These are phyloP conservation scores for Tolypocladium paradoxum DNA, from an alignment of 2,329 filamentous ascomycete genomes.

Conservation along the genomic window DNA sequence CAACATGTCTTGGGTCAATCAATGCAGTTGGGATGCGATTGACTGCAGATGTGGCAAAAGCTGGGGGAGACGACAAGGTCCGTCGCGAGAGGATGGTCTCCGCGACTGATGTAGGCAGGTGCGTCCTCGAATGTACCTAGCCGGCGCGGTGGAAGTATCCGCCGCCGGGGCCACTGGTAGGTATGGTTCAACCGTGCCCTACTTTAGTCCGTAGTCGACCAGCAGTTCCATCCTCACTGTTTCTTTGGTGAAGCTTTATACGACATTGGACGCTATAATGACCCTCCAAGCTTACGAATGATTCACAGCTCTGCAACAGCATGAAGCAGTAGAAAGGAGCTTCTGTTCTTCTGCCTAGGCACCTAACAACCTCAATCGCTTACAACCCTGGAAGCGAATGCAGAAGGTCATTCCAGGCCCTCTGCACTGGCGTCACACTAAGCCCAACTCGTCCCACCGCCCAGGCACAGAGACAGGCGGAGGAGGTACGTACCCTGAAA, in stretches of 20 bases:
- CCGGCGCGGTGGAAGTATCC: neutral
- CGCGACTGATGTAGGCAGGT: neutral
- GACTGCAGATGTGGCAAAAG: neutral
- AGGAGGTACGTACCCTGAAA: slow-evolving; percentile 1
- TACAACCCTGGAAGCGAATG: neutral
- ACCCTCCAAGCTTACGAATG: neutral
- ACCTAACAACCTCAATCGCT: neutral
- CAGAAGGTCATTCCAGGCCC: neutral
- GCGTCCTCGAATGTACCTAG: neutral
- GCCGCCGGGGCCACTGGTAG: neutral
- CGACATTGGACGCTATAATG: neutral
- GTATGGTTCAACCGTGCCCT: too few relatives aligned
- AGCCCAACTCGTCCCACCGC: neutral
- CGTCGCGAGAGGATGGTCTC: neutral
- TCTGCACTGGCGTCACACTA: neutral
- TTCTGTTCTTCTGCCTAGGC: neutral
- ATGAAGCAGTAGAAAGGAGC: neutral
- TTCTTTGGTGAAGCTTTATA: too few relatives aligned
- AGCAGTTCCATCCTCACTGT: too few relatives aligned
- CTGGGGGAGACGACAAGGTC: neutral
- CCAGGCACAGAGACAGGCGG: neutral
- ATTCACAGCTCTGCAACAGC: neutral
- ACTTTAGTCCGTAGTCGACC: too few relatives aligned
- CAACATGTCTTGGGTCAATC: slow-evolving; percentile 11
- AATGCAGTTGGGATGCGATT: neutral